Evolutionary conservation across 768 basidiomycete genomes (phyloP), one percentile per base, ranked within the genome.

Genomic region (Boletus rubescentipes): DNA sequence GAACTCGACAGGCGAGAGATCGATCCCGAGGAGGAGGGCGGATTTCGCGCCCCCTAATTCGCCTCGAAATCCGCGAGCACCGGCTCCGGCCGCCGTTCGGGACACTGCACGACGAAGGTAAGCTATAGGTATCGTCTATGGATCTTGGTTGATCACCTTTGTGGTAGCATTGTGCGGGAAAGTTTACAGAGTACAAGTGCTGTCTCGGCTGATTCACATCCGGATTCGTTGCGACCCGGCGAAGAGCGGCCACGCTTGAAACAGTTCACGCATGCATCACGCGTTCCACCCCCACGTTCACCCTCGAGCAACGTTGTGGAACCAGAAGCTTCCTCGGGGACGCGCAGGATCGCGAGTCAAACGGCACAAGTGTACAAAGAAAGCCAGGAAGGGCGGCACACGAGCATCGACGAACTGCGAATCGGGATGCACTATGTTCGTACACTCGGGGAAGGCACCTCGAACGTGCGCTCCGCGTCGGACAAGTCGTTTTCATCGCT

Each of bases 371-470:
- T 89, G 20, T 78, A 78, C 55, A 72, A 75, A 49, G 70, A 71
- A 35, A 65, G 64, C 46, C 57, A 69, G 58, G 42, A 63, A 67
- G 51, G 73, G 59, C 62, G 73, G 54, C 67, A 59, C 26, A 72
- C 68, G 36, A 82, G 79, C 61, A 76, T 73, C 26, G 89, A 90
- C 65, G 89, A 87, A 46, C 76, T 91, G 23, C 75, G 76, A 26
- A 81, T 86, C 66, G 86, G 86, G 8, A 77, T 88, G 58, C 84
- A 83, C 60, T 90, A 89, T 60, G 84, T 90, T 36, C 81, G 80
- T 46, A 79, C 85, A 14, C 74, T 89, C 51, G 89, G 86, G 20
- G 84, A 77, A 34, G 83, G 87, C 32, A 50, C 57, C 9, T 53
- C 61, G 10, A 64, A 61, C 49, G 64, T 61, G 41, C 68, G 63